A percentile compares a stretch with the other conserved stretches of the same genome.
Evolutionary conservation across 73 alveolate species (phyloP).

Genomic region (Paramecium sonneborni): DNA sequence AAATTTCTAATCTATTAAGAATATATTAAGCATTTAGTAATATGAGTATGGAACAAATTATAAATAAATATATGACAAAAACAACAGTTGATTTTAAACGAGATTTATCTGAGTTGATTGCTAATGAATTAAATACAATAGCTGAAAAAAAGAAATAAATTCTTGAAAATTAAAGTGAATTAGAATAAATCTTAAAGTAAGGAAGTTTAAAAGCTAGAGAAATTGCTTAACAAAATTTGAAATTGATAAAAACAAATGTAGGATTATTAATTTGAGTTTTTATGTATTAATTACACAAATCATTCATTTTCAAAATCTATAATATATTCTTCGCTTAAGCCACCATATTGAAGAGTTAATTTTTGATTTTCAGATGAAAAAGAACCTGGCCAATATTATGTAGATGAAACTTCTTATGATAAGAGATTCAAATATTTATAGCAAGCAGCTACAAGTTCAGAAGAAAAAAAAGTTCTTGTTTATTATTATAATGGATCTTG

Average conservation of each 20-base stretch:
- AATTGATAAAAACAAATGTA: slow-evolving; percentile 19
- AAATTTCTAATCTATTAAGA: slow-evolving; percentile 73
- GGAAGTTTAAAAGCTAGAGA: slow-evolving; percentile 33
- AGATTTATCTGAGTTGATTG: slow-evolving; percentile 68
- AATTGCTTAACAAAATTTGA: slow-evolving; percentile 31
- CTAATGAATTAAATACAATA: slow-evolving; percentile 69
- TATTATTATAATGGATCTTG: background rate
- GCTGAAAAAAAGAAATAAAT: slow-evolving; percentile 73
- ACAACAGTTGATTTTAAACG: slow-evolving; percentile 74
- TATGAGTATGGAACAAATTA: slow-evolving; percentile 53
- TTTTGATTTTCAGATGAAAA: slow-evolving; percentile 28
- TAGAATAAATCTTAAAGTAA: background rate
- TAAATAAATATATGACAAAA: slow-evolving; percentile 60
- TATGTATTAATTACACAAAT: background rate
- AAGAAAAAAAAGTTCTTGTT: slow-evolving; percentile 36
- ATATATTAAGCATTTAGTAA: slow-evolving; percentile 77
- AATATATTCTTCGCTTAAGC: slow-evolving; percentile 8
- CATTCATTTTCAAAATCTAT: slow-evolving; percentile 23
- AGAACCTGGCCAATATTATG: slow-evolving; percentile 59
- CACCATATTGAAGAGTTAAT: background rate
- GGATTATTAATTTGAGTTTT: slow-evolving; percentile 52
- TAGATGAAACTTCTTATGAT: slow-evolving; percentile 43
- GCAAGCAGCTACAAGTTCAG: slow-evolving; percentile 59
- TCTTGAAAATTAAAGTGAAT: slow-evolving; percentile 29
- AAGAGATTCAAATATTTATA: slow-evolving; percentile 8